Percentiles rank a stretch among this genome's conserved stretches.
phyloP scores from a whole-genome alignment of 371 early-diverging fungal species.

The Phascolomyces articulosus region DNA sequence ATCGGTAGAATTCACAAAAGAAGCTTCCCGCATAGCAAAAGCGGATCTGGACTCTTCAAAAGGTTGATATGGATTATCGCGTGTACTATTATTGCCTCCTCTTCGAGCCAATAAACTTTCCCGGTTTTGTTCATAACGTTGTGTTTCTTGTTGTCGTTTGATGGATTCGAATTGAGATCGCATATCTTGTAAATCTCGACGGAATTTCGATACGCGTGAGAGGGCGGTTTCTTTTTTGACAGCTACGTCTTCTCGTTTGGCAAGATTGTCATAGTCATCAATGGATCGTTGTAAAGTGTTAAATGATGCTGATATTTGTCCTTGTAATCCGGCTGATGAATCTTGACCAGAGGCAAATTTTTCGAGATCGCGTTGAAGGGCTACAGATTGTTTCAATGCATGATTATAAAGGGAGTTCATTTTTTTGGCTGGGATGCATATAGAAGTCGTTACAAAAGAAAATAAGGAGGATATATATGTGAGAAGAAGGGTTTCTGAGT shows the following conservation, averaged over 20 bases:
- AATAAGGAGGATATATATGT: background rate
- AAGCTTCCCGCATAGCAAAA: slow-evolving; percentile 43
- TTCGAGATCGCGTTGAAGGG: slow-evolving; percentile 58
- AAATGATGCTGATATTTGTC: slow-evolving; percentile 72
- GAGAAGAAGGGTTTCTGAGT: background rate
- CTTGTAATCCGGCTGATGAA: slow-evolving; percentile 63
- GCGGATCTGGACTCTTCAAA: slow-evolving; percentile 29
- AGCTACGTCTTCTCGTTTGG: slow-evolving; percentile 75
- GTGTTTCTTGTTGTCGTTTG: slow-evolving; percentile 59
- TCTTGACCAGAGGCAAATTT: slow-evolving; percentile 64
- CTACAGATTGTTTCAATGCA: slow-evolving; percentile 63
- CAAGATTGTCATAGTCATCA: slow-evolving; percentile 73
- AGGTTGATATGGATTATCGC: slow-evolving; percentile 1
- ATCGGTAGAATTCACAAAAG: slow-evolving; percentile 63
- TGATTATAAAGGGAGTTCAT: slow-evolving; percentile 70
- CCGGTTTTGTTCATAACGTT: slow-evolving; percentile 48
- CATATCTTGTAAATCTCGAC: slow-evolving; percentile 63
- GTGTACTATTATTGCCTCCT: slow-evolving; percentile 1
- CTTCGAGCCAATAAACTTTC: slow-evolving; percentile 52
- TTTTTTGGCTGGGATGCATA: background rate
- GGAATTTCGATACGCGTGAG: slow-evolving; percentile 69
- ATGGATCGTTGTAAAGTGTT: slow-evolving; percentile 69
- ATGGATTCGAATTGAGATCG: slow-evolving; percentile 56
- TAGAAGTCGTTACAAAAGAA: background rate
- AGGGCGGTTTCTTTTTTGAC: slow-evolving; percentile 77